Percentiles rank a stretch among this genome's conserved stretches.
These are phyloP conservation scores for Acorus calamus DNA, from an alignment of 106 monocot species.

Conservation along the genomic window DNA sequence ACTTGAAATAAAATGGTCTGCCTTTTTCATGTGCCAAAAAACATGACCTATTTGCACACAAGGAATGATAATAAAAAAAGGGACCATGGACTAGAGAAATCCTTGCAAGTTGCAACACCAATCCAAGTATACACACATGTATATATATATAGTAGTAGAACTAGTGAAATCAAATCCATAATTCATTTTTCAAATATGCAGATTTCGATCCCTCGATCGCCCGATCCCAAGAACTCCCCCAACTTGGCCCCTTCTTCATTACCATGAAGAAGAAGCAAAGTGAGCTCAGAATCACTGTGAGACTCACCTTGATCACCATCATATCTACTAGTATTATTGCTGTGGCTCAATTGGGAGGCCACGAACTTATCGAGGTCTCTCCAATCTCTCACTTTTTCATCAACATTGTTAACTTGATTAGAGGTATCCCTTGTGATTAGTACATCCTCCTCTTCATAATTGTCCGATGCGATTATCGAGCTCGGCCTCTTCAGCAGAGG, in stretches of 20 bases:
- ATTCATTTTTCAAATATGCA: slow-evolving; percentile 34
- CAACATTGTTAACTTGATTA: neutral
- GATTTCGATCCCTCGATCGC: slow-evolving; percentile 14
- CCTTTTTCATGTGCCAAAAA: no score
- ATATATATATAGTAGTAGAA: no score
- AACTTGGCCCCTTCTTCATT: slow-evolving; percentile 14
- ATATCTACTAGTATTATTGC: slow-evolving; percentile 13
- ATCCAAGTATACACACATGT: no score
- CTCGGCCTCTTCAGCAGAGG: slow-evolving; percentile 7
- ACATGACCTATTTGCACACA: no score
- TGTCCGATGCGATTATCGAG: neutral
- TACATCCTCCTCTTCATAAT: slow-evolving; percentile 18
- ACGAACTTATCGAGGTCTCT: slow-evolving; percentile 79
- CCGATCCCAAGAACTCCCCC: slow-evolving; percentile 21
- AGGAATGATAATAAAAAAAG: no score
- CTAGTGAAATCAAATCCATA: no score
- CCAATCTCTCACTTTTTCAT: slow-evolving; percentile 59
- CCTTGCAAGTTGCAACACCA: no score
- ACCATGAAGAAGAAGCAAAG: slow-evolving; percentile 20
- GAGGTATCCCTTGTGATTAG: neutral
- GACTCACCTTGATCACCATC: slow-evolving; percentile 2
- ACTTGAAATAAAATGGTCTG: no score
- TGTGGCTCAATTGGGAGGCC: slow-evolving; percentile 70
- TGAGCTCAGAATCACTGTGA: slow-evolving; percentile 17
- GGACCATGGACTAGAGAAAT: no score